Conservation (phyloP, 2,329 filamentous ascomycete species). For the Paracoccidioides brasiliensis region DNA sequence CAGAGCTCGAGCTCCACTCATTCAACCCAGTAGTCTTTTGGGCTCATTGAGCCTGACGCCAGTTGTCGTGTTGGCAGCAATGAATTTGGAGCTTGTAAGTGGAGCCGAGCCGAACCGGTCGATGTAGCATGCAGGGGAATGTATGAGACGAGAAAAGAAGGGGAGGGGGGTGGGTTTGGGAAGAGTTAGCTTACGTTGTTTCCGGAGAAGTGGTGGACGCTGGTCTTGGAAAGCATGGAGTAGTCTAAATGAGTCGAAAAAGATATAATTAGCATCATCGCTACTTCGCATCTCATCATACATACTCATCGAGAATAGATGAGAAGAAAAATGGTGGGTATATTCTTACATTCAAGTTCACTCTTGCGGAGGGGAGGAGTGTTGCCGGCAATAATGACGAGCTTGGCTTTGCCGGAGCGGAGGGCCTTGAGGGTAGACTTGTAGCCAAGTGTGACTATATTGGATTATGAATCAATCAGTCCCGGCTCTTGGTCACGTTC, state of each 20-base stretch:
- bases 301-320: not conserved
- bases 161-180: not conserved
- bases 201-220: conserved; percentile 93
- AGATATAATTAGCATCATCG: not conserved
- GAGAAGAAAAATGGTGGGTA: conserved; percentile 14
- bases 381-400: conserved; percentile 92
- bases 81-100: not conserved
- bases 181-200: conserved; percentile 75
- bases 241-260: conserved; percentile 39
- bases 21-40: not conserved
- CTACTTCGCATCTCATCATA: not conserved
- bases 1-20: not conserved
- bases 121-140: not conserved
- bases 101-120: not conserved
- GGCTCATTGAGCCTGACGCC: not conserved
- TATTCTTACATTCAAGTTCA: conserved; percentile 65
- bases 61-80: not conserved
- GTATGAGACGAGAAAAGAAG: not conserved
- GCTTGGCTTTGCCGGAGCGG: conserved; percentile 94
- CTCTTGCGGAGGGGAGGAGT: conserved; percentile 95
- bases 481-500: not conserved
- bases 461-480: not conserved
- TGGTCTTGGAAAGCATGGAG: conserved; percentile 83
- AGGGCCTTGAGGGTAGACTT: conserved; percentile 83
- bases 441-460: conserved; percentile 70